phyloP scores from a whole-genome alignment of 495 filamentous ascomycete species.

The Articulospora tetracladia region DNA sequence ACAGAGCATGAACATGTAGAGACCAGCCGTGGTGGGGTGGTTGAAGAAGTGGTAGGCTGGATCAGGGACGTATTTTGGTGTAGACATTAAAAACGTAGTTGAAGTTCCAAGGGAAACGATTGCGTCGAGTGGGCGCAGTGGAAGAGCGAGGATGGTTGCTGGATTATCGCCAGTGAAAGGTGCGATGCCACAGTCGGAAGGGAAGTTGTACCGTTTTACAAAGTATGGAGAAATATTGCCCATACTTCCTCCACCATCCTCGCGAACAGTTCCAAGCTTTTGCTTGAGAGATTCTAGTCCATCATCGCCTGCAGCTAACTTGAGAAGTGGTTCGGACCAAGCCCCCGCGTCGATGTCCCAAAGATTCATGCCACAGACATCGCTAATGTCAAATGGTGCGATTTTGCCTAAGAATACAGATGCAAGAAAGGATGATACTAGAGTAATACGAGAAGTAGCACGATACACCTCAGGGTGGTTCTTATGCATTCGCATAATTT shows the following conservation, averaged over 20 bases:
- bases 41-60: constrained; percentile 88
- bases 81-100: constrained; percentile 96
- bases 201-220: constrained; percentile 72
- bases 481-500: constrained; percentile 82
- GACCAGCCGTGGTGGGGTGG: constrained; percentile 73
- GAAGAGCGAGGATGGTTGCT: constrained; percentile 86
- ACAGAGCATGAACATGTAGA: constrained; percentile 99
- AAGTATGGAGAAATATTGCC: constrained; percentile 76
- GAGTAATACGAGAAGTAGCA: constrained; percentile 77
- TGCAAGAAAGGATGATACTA: constrained; percentile 93
- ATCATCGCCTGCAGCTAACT: constrained; percentile 69
- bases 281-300: constrained; percentile 62
- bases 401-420: constrained; percentile 84
- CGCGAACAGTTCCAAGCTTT: constrained; percentile 77
- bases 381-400: constrained; percentile 88
- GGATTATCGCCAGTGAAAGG: constrained; percentile 97
- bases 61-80: constrained; percentile 82
- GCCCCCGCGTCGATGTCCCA: constrained; percentile 77
- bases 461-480: constrained; percentile 79
- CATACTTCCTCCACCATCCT: constrained; percentile 75
- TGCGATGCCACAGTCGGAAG: constrained; percentile 65
- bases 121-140: constrained; percentile 79
- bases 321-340: constrained; percentile 72
- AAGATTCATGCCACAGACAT: constrained; percentile 95
- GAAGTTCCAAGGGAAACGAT: constrained; percentile 94